These are phyloP conservation scores for Bremia lactucae DNA, from an alignment of 352 stramenopile genomes.

Conservation along the genomic window DNA sequence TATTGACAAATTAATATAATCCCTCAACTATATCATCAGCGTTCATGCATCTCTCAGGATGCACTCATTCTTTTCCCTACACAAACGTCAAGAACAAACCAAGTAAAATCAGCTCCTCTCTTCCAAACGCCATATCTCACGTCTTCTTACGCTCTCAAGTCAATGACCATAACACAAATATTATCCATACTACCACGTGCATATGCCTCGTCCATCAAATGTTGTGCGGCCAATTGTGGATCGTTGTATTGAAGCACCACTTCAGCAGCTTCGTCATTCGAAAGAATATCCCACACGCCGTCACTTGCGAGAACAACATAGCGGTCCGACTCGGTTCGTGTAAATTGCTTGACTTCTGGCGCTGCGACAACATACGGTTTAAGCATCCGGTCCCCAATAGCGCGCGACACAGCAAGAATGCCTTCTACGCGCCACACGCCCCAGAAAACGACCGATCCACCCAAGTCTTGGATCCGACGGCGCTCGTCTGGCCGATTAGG, in stretches of 20 bases:
- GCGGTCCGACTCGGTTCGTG: conserved; percentile 49
- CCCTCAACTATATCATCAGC: conserved; percentile 15
- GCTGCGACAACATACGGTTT: conserved; percentile 89
- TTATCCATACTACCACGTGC: conserved; percentile 82
- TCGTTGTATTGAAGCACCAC: conserved; percentile 59
- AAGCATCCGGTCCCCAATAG: conserved; percentile 87
- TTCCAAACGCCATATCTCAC: neutral
- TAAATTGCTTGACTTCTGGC: conserved; percentile 75
- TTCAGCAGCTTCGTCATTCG: conserved; percentile 78
- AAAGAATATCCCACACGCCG: conserved; percentile 88
- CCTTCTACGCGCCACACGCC: conserved; percentile 90
- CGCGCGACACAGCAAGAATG: conserved; percentile 87
- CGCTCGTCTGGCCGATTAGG: conserved; percentile 86
- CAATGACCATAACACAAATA: conserved; percentile 87
- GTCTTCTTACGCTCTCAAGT: conserved; percentile 61
- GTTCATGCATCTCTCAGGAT: conserved; percentile 26
- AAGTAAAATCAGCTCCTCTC: neutral
- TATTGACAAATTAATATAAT: conserved; percentile 13
- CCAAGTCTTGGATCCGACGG: conserved; percentile 79
- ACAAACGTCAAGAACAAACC: conserved; percentile 1
- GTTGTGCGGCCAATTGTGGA: conserved; percentile 55
- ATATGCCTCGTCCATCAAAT: conserved; percentile 83
- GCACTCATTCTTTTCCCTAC: conserved; percentile 44
- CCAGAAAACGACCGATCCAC: conserved; percentile 86
- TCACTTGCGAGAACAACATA: conserved; percentile 86